Conservation (phyloP, 1,284 basidiomycete genomes). For the Boletus semigastroideus region DNA sequence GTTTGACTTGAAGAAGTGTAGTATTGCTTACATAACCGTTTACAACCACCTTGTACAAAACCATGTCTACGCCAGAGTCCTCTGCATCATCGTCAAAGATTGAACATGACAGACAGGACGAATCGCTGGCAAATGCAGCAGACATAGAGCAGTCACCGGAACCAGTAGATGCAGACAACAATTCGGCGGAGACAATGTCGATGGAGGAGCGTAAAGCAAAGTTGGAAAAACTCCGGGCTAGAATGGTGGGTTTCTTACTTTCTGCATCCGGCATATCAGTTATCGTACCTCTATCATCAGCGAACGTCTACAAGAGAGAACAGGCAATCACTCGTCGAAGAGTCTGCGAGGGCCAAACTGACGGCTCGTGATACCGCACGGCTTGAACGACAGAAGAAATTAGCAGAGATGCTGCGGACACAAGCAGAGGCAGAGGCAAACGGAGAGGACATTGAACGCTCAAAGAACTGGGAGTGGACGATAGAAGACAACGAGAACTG, state of each 20-base stretch:
- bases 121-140: neutral
- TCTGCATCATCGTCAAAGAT: conserved; percentile 3
- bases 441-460: conserved; percentile 81
- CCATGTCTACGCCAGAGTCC: conserved; percentile 14
- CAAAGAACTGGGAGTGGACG: conserved; percentile 32
- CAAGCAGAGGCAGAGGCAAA: conserved; percentile 87
- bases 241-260: conserved; percentile 59
- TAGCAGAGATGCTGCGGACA: conserved; percentile 84
- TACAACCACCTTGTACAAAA: neutral
- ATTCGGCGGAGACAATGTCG: conserved; percentile 36
- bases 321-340: conserved; percentile 78
- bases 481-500: conserved; percentile 32
- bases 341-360: conserved; percentile 73
- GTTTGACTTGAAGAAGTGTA: no score
- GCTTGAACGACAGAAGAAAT: conserved; percentile 82
- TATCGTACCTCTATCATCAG: conserved; percentile 39
- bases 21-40: conserved; percentile 11
- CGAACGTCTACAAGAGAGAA: conserved; percentile 79
- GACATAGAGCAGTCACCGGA: conserved; percentile 4
- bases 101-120: neutral
- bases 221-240: conserved; percentile 70
- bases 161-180: conserved; percentile 14
- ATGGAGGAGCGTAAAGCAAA: conserved; percentile 78
- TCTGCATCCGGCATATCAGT: neutral
- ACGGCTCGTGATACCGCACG: conserved; percentile 77